phyloP scores from a whole-genome alignment of 2,329 filamentous ascomycete species.

The Coniochaeta hoffmannii region DNA sequence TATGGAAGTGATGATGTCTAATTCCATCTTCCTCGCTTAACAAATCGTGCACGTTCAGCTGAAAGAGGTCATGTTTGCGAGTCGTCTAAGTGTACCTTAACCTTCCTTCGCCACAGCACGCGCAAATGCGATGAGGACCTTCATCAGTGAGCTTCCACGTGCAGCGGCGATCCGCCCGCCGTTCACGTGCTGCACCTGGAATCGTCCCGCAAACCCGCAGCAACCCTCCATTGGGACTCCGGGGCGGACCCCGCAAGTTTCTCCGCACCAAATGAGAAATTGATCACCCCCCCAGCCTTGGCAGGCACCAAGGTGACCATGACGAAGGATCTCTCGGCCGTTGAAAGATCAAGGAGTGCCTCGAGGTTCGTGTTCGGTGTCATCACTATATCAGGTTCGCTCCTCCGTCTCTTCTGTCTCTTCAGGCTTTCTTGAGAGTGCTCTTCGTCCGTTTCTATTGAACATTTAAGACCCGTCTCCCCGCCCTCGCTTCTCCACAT shows the following conservation, averaged over 20 bases:
- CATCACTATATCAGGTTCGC: neutral
- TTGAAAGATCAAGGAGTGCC: neutral
- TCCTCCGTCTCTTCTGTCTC: neutral
- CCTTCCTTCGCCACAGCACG: too few species aligned
- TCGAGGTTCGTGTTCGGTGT: neutral
- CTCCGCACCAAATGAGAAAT: neutral
- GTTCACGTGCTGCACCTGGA: neutral
- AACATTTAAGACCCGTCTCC: neutral
- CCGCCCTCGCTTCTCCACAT: neutral
- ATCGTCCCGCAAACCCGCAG: neutral
- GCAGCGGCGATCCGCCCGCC: too few species aligned
- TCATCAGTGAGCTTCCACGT: too few species aligned
- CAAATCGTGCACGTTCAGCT: neutral
- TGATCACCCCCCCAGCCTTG: neutral
- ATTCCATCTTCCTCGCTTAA: neutral
- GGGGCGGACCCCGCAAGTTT: neutral
- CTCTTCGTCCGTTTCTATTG: neutral
- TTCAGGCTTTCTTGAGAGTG: neutral
- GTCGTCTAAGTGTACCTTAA: too few species aligned
- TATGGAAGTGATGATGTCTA: neutral
- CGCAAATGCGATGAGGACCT: too few species aligned
- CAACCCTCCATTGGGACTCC: neutral
- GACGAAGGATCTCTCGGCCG: neutral
- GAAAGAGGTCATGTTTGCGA: neutral
- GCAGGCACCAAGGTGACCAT: neutral